Base-by-base conservation (phyloP, 164 flowering plant genomes). In the Houttuynia cordata region DNA sequence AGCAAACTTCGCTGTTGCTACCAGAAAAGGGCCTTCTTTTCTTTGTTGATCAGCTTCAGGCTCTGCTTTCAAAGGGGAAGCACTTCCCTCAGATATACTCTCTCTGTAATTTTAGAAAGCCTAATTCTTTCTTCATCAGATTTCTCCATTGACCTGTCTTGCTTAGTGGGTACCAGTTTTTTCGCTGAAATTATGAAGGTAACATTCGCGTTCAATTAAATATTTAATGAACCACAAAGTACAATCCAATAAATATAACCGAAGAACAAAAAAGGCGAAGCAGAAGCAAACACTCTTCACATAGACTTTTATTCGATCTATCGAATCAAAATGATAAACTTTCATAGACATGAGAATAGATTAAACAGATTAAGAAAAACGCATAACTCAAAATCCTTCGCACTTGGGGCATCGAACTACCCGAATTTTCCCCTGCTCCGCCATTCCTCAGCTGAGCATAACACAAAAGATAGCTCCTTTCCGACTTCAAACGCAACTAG, bases 401-500 rank as follows among this genome's bases (percentile, higher is more conserved):
- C 76, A 74, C 84, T 90, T 65, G 93, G 86, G 59, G 93, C 89
- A 66, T 73, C 81, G 0, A 84, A 70, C 0, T 85, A 91, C 1
- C 83, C 87, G 5, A 97, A 96, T 7, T 71, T 89, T 56, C 60
- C 80, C 39, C 81, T 94, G 6, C 91, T 93, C 34, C n/a, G n/a
- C n/a, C n/a, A n/a, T n/a, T n/a, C n/a, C n/a, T n/a, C n/a, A n/a
- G n/a, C n/a, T n/a, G n/a, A n/a, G n/a, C n/a, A n/a, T n/a, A n/a
- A n/a, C n/a, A n/a, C n/a, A n/a, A n/a, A n/a, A n/a, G n/a, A n/a
- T n/a, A n/a, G n/a, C n/a, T n/a, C n/a, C n/a, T n/a, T n/a, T 84
- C 94, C 8, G 68, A 83, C 18, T 94, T 94, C 0, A 96, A 86
- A 41, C 71, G 89, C 9, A 79, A n/a, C n/a, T 92, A 93, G 77